Conservation (phyloP, 305 asterid genomes). For the Striga hermonthica region DNA sequence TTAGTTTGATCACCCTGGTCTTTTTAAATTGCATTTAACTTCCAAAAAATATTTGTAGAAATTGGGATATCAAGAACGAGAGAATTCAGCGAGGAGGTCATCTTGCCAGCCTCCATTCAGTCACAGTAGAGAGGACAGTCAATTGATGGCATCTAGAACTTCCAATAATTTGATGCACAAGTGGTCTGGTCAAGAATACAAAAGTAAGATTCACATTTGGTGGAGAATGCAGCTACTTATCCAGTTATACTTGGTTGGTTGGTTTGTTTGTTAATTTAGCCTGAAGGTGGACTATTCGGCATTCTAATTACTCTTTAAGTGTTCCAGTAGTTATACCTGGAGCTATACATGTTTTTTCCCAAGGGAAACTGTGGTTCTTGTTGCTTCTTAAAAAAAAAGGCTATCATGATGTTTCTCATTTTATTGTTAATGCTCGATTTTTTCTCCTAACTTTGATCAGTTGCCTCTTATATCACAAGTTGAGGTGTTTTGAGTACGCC, state of each 20-base stretch:
- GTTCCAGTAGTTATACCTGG: constrained; percentile 21
- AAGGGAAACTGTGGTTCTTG: constrained; percentile 7
- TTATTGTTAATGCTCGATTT: constrained; percentile 73
- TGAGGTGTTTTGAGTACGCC: constrained; percentile 97
- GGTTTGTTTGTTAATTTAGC: constrained; percentile 26
- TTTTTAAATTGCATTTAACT: constrained; percentile 29
- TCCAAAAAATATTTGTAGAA: constrained; percentile 40
- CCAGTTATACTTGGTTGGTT: no score
- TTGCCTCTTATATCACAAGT: constrained; percentile 92
- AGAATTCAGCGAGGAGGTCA: constrained; percentile 60
- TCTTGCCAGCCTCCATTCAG: constrained; percentile 54
- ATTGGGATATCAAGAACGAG: constrained; percentile 81
- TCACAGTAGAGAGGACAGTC: constrained; percentile 66
- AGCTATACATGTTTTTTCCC: constrained; percentile 8
- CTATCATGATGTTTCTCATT: background rate
- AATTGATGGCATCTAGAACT: constrained; percentile 49
- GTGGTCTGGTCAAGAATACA: constrained; percentile 67
- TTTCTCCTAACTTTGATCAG: constrained; percentile 96
- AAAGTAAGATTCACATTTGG: constrained; percentile 49
- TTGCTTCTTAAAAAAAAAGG: background rate
- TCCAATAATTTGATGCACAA: constrained; percentile 65
- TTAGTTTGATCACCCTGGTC: constrained; percentile 25
- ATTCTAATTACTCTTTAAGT: constrained; percentile 10
- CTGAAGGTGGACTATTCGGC: constrained; percentile 14
- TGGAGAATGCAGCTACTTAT: background rate